Base-by-base conservation (phyloP, 108 stramenopile species). In the Ochromonas danica region DNA sequence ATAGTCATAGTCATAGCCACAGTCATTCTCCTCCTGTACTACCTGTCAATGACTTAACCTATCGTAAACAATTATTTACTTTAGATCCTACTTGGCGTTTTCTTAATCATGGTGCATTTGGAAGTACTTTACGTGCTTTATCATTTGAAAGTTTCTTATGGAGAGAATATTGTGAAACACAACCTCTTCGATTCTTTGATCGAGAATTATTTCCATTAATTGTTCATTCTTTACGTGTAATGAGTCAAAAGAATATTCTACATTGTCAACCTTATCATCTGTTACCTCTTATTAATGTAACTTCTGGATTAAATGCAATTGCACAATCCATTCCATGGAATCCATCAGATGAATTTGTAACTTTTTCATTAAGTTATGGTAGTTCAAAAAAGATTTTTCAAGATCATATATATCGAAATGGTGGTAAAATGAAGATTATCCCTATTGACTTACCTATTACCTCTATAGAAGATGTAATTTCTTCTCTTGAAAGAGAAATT, bases 31-130 rank as follows among this genome's bases (percentile, higher is more conserved):
- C 45, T 51, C 45, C 45, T 51, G 6, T 22, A 22, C 45, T 51
- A 51, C 22, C 25, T 3, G 63, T 67, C 35, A 36, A 67, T 36
- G 10, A 67, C 33, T 35, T 25, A 67, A 25, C 35, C 25, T 6
- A 28, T 67, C 63, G 63, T 36, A 10, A 35, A 3, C 25, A 14
- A 28, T 67, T 36, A 6, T 10, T 31, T 31, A 67, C 31, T 28
- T 14, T 14, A 6, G 17, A 31, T 36, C 6, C 25, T 67, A 33
- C 17, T 67, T 51, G 45, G 45, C 6, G 22, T 22, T 67, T 67
- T 36, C 6, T 67, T 10, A 67, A 67, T 67, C 63, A 67, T 33
- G 63, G 63, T 35, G 63, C 63, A 6, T 67, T 67, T 67, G 63
- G 63, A 10, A 25, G 63, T 35, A 25, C 31, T 10, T 36, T 67